Conservation (phyloP, 2,329 filamentous ascomycete species). For the Ascochyta koolunga region DNA sequence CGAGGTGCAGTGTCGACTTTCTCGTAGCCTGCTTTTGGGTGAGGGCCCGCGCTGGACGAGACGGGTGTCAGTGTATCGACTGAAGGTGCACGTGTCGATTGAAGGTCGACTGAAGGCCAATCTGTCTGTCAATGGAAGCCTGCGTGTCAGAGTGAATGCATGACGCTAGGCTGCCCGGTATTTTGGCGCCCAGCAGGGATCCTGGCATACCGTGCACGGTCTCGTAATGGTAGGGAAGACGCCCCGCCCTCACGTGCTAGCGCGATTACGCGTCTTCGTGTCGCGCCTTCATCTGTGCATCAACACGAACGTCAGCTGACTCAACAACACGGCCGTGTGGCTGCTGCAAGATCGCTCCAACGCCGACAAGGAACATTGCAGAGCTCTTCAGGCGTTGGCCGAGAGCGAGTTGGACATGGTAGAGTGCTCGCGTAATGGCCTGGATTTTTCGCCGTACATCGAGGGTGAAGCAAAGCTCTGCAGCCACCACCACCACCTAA, state of each 20-base stretch:
- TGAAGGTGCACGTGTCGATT: too few species aligned
- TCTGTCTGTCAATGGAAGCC: background rate
- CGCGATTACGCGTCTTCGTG: conserved; percentile 29
- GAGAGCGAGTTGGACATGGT: conserved; percentile 51
- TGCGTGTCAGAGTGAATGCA: background rate
- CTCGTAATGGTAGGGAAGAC: background rate
- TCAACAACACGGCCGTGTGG: background rate
- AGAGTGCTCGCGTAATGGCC: conserved; percentile 36
- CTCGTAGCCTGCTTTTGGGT: too few species aligned
- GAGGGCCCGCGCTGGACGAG: background rate
- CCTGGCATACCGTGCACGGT: too few species aligned
- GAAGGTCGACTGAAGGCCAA: too few species aligned
- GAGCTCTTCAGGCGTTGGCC: conserved; percentile 29
- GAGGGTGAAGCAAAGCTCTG: conserved; percentile 23
- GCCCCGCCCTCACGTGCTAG: conserved; percentile 38
- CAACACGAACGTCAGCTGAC: too few species aligned
- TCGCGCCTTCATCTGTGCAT: background rate
- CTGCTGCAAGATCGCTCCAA: conserved; percentile 9
- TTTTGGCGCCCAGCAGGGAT: conserved; percentile 24
- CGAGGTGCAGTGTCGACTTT: too few species aligned
- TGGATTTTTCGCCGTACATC: conserved; percentile 44
- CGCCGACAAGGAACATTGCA: conserved; percentile 18
- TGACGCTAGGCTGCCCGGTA: conserved; percentile 14
- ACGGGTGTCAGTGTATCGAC: too few species aligned
- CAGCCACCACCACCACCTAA: background rate